A percentile compares a stretch with the other conserved stretches of the same genome.
These are phyloP conservation scores for Cyanidiococcus yangmingshanensis DNA, from an alignment of 23 red algal species.

Conservation along the genomic window DNA sequence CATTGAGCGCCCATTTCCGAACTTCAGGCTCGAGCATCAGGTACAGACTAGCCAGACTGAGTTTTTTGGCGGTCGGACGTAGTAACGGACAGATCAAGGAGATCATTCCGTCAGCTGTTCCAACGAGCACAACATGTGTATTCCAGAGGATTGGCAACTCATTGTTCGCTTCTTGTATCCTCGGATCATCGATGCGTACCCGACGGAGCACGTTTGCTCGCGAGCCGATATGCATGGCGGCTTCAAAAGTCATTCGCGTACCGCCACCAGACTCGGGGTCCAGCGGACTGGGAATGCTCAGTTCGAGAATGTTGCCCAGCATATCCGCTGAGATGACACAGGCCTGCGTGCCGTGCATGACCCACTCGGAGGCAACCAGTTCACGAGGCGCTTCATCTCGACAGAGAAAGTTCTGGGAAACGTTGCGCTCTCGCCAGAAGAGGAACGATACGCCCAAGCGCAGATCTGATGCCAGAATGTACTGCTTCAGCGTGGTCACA, in stretches of 20 bases:
- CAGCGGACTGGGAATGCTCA: slow-evolving; percentile 62
- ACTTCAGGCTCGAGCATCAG: background rate
- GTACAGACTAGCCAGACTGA: background rate
- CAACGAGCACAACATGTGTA: background rate
- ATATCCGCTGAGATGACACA: slow-evolving; percentile 52
- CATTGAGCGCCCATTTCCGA: background rate
- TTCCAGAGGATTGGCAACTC: background rate
- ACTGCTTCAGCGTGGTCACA: slow-evolving; percentile 78
- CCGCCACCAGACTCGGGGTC: slow-evolving; percentile 76
- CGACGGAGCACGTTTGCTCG: slow-evolving; percentile 60
- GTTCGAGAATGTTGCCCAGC: slow-evolving; percentile 58
- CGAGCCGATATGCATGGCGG: slow-evolving; percentile 55
- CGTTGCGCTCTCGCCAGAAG: slow-evolving; percentile 82
- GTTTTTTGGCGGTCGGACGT: background rate
- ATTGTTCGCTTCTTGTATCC: background rate
- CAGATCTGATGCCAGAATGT: slow-evolving; percentile 78
- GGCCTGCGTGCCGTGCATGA: slow-evolving; percentile 47
- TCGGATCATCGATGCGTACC: slow-evolving; percentile 31
- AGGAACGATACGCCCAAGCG: slow-evolving; percentile 63
- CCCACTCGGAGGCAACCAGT: slow-evolving; percentile 62
- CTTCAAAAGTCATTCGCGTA: slow-evolving; percentile 57
- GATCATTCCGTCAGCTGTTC: background rate
- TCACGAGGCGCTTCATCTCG: slow-evolving; percentile 56
- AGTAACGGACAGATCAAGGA: background rate
- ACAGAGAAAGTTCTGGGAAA: slow-evolving; percentile 88